phyloP scores from a whole-genome alignment of 306 rosid genomes.

The Quercus cerris region DNA sequence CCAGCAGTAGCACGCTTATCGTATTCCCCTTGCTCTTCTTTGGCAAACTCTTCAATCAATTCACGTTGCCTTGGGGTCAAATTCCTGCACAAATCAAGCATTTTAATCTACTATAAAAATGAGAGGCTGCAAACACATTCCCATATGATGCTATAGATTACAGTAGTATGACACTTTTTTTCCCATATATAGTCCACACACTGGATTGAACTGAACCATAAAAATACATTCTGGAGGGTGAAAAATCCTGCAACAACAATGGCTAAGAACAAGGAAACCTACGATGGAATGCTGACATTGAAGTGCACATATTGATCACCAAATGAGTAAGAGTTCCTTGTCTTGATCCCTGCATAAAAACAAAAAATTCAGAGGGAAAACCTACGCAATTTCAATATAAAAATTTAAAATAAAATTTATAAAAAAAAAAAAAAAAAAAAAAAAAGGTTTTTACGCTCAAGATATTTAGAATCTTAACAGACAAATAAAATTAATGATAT shows the following conservation, averaged over 20 bases:
- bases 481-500: too few relatives aligned
- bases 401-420: too few relatives aligned
- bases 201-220: too few relatives aligned
- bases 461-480: too few relatives aligned
- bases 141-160: neutral
- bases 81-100: conserved; percentile 39
- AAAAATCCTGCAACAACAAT: neutral
- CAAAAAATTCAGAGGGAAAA: neutral
- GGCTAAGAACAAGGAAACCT: conserved; percentile 17
- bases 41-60: conserved; percentile 69
- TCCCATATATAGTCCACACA: too few relatives aligned
- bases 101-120: neutral
- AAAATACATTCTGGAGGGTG: too few relatives aligned
- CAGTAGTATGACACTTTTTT: too few relatives aligned
- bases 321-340: conserved; percentile 53
- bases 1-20: neutral
- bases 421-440: too few relatives aligned
- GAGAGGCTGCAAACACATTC: neutral
- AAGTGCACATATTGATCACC: conserved; percentile 95
- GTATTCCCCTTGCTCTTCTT: too few relatives aligned
- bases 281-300: conserved; percentile 71
- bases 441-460: too few relatives aligned
- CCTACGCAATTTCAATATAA: too few relatives aligned
- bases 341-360: conserved; percentile 59
- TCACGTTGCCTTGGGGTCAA: conserved; percentile 73